These are phyloP conservation scores for Cladophialophora chaetospira DNA, from an alignment of 2,329 filamentous ascomycete species.

Conservation along the genomic window DNA sequence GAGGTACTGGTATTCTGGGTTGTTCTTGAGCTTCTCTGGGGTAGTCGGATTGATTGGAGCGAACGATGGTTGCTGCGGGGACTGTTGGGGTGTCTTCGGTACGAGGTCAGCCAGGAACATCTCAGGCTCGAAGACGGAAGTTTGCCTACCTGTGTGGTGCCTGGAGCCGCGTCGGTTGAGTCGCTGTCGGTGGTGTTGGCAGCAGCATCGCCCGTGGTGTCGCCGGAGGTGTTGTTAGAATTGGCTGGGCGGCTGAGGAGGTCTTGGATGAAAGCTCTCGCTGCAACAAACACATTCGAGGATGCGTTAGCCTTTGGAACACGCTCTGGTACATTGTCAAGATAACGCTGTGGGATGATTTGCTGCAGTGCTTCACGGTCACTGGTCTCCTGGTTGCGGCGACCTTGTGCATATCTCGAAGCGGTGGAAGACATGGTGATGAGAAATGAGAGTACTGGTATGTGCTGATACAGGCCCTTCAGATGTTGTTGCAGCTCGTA, in stretches of 20 bases:
- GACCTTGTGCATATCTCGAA: neutral
- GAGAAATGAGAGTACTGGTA: no score
- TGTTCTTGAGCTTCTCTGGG: neutral
- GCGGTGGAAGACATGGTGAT: neutral
- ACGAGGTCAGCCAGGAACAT: neutral
- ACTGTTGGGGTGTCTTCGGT: neutral
- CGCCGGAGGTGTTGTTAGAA: no score
- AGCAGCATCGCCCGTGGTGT: no score
- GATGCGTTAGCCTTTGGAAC: neutral
- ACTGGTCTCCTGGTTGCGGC: neutral
- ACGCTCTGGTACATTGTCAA: neutral
- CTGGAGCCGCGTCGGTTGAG: no score
- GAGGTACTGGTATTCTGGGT: neutral
- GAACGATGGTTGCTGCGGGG: neutral
- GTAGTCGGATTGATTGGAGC: neutral
- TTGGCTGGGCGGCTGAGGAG: no score
- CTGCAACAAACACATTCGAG: neutral
- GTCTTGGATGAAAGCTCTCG: slow-evolving; percentile 1
- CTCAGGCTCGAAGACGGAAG: neutral
- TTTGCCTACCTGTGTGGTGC: neutral
- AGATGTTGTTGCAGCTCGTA: no score
- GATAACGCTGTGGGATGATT: neutral
- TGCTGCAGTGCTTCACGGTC: neutral
- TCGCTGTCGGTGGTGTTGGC: no score
- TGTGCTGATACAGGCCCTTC: no score